Conservation (phyloP, 805 yeast species). For the Metschnikowia corniflorae region DNA sequence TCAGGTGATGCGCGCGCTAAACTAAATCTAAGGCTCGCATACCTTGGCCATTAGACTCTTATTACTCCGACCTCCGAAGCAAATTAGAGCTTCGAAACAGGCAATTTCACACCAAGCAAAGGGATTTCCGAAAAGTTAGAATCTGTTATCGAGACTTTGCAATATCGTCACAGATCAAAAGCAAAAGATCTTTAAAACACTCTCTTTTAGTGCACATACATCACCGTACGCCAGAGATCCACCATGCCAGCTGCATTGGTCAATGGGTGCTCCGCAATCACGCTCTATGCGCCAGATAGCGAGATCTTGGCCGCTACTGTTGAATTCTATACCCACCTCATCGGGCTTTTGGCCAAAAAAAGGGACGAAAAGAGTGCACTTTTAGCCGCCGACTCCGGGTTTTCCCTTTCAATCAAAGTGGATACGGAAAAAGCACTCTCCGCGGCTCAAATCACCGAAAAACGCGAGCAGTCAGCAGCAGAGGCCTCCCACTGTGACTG, state of each 20-base stretch:
- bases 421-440: slow-evolving; percentile 15
- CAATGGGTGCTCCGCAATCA: slow-evolving; percentile 54
- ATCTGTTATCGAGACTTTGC: too few species aligned
- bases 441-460: slow-evolving; percentile 17
- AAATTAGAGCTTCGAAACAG: not conserved
- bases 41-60: not conserved
- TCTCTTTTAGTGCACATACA: not conserved
- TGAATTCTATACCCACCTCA: slow-evolving; percentile 53
- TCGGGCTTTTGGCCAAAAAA: slow-evolving; percentile 27
- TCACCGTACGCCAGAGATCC: not conserved
- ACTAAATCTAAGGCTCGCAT: too few species aligned
- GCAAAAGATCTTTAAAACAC: not conserved
- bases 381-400: slow-evolving; percentile 21
- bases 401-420: slow-evolving; percentile 22
- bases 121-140: too few species aligned
- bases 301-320: slow-evolving; percentile 44
- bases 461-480: slow-evolving; percentile 13
- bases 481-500: slow-evolving; percentile 39
- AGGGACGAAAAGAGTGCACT: slow-evolving; percentile 21
- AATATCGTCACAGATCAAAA: not conserved
- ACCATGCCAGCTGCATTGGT: slow-evolving; percentile 29
- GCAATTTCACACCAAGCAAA: not conserved
- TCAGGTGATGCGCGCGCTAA: slow-evolving; percentile 17
- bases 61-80: slow-evolving; percentile 11
- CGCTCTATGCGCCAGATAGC: slow-evolving; percentile 49